phyloP scores from a whole-genome alignment of 2,329 filamentous ascomycete species.

The Dactylellina cionopaga region DNA sequence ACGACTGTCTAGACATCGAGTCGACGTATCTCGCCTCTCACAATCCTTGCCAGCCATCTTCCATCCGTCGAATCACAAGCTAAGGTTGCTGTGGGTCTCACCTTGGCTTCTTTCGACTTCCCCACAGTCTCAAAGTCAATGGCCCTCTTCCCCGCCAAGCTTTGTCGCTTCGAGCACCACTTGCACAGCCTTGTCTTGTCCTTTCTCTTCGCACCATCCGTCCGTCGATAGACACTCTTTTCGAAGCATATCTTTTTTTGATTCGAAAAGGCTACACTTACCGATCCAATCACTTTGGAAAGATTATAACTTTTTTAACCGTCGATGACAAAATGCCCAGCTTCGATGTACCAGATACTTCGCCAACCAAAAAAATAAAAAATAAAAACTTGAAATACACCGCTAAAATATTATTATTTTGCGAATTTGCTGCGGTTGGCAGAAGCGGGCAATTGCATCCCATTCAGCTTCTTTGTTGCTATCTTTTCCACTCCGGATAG shows the following conservation, averaged over 20 bases:
- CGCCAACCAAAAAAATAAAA: too few relatives aligned
- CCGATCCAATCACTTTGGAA: slow-evolving; percentile 52
- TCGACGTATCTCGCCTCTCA: slow-evolving; percentile 38
- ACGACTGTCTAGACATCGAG: slow-evolving; percentile 27
- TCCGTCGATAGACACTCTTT: background rate
- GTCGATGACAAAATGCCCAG: background rate
- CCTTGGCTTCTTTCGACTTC: background rate
- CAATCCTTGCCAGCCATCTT: slow-evolving; percentile 18
- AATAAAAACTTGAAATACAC: too few relatives aligned
- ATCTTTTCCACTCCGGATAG: background rate
- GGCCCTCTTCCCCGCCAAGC: slow-evolving; percentile 42
- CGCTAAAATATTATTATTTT: too few relatives aligned
- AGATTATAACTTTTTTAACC: too few relatives aligned
- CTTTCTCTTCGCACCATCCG: background rate
- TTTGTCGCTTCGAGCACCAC: background rate
- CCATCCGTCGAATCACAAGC: slow-evolving; percentile 14
- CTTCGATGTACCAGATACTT: background rate
- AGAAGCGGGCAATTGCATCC: background rate
- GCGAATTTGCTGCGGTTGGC: too few relatives aligned
- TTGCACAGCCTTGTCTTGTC: background rate
- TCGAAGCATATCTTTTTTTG: background rate
- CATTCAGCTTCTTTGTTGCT: background rate
- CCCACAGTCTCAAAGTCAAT: background rate
- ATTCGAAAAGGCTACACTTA: slow-evolving; percentile 36
- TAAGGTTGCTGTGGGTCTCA: slow-evolving; percentile 6